phyloP scores from a whole-genome alignment of 352 stramenopile species.

The Pythium scleroteichum region DNA sequence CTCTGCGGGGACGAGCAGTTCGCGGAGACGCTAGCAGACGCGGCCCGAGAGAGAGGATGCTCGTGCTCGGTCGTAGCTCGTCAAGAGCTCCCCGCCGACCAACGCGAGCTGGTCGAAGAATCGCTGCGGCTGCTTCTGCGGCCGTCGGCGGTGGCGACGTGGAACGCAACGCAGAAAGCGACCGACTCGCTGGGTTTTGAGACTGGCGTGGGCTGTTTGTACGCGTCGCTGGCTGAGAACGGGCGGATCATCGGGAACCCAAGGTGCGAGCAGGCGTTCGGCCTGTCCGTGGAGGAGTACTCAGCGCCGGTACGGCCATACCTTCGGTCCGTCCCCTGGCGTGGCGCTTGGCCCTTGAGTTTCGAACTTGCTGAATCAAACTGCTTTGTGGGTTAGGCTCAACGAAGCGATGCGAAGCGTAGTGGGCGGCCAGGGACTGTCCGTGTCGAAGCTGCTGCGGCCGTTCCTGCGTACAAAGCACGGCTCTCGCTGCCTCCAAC shows the following conservation, averaged over 20 bases:
- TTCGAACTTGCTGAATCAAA: neutral
- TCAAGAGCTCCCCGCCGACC: neutral
- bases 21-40: neutral
- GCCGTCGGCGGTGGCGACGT: neutral
- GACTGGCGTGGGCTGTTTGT: constrained; percentile 1
- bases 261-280: constrained; percentile 10
- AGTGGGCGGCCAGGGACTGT: neutral
- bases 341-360: neutral
- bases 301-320: constrained; percentile 7
- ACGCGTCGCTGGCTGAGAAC: neutral
- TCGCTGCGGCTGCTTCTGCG: constrained; percentile 1
- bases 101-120: constrained; percentile 4
- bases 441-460: neutral
- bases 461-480: constrained; percentile 4
- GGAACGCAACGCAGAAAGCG: neutral
- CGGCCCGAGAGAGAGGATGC: neutral
- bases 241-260: constrained; percentile 4
- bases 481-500: neutral
- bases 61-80: too few relatives aligned
- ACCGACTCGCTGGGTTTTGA: neutral
- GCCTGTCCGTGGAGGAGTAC: constrained; percentile 3
- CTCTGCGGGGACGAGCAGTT: neutral
- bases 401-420: neutral
- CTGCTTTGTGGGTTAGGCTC: neutral
- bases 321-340: constrained; percentile 1